phyloP scores from a whole-genome alignment of 2,329 filamentous ascomycete species.

The Cladosporium phlei region DNA sequence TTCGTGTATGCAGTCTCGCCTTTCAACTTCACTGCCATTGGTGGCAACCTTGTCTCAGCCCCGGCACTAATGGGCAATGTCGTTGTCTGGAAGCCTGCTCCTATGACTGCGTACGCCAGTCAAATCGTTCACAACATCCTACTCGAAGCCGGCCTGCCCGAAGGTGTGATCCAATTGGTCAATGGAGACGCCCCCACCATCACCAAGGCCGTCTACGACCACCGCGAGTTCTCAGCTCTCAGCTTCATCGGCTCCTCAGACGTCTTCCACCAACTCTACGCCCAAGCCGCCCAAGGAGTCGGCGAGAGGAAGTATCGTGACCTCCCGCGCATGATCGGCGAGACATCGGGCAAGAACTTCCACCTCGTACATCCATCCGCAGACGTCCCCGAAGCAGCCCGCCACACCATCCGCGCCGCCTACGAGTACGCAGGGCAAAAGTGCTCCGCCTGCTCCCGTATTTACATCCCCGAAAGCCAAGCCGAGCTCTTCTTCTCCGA shows the following conservation, averaged over 20 bases:
- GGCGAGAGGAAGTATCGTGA: slow-evolving; percentile 75
- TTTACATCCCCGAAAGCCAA: slow-evolving; percentile 70
- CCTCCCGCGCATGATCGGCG: slow-evolving; percentile 84
- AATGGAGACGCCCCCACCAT: slow-evolving; percentile 82
- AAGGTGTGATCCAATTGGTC: slow-evolving; percentile 87
- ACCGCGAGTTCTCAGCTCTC: slow-evolving; percentile 79
- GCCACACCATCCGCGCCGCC: slow-evolving; percentile 78
- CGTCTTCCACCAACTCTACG: slow-evolving; percentile 85
- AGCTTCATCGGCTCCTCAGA: slow-evolving; percentile 93
- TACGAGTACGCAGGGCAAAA: slow-evolving; percentile 93
- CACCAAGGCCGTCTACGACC: slow-evolving; percentile 69
- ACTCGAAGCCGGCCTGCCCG: slow-evolving; percentile 82
- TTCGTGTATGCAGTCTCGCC: slow-evolving; percentile 93
- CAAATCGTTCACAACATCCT: slow-evolving; percentile 88
- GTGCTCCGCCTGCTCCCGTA: slow-evolving; percentile 77
- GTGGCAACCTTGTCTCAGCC: slow-evolving; percentile 75
- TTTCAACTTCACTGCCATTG: slow-evolving; percentile 97
- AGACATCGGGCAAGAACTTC: slow-evolving; percentile 93
- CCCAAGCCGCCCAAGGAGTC: slow-evolving; percentile 75
- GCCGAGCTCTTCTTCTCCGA: slow-evolving; percentile 67
- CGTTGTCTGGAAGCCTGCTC: slow-evolving; percentile 94
- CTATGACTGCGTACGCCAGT: slow-evolving; percentile 81
- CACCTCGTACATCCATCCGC: slow-evolving; percentile 75
- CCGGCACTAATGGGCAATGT: slow-evolving; percentile 91
- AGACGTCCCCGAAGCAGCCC: slow-evolving; percentile 70